phyloP scores from a whole-genome alignment of 306 rosid genomes.

The Coriaria nepalensis region DNA sequence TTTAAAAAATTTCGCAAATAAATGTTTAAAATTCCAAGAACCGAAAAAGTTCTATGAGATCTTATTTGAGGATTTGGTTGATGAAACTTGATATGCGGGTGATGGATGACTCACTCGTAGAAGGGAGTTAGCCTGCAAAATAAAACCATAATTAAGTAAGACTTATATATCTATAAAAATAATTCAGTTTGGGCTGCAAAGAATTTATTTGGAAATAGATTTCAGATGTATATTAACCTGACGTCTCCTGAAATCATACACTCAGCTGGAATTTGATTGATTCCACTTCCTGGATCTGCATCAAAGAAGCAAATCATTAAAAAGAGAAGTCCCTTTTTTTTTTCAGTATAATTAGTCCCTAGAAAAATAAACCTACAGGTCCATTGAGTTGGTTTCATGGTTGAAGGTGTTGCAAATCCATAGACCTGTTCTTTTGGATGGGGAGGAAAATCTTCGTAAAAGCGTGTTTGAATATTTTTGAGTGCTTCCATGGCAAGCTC shows the following conservation, averaged over 20 bases:
- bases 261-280: slow-evolving; percentile 87
- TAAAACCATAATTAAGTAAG: slow-evolving; percentile 7
- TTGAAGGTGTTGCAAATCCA: slow-evolving; percentile 87
- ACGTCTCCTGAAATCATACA: slow-evolving; percentile 93
- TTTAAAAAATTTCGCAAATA: no score
- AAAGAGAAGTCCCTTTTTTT: slow-evolving; percentile 1
- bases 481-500: slow-evolving; percentile 90
- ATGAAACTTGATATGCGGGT: no score
- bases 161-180: no score
- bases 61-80: no score
- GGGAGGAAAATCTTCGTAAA: slow-evolving; percentile 84
- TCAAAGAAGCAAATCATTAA: slow-evolving; percentile 4
- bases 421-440: slow-evolving; percentile 73
- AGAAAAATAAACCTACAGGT: slow-evolving; percentile 44
- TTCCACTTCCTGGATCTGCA: slow-evolving; percentile 94
- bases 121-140: slow-evolving; percentile 81
- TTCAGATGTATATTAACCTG: slow-evolving; percentile 38
- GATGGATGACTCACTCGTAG: slow-evolving; percentile 69
- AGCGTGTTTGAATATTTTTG: slow-evolving; percentile 62
- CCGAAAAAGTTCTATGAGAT: no score
- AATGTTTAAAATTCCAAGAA: no score
- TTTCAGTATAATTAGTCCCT: not conserved
- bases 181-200: no score
- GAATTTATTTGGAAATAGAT: no score
- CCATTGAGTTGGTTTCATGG: slow-evolving; percentile 99